Percentiles rank a stretch among this genome's conserved stretches.
These are phyloP conservation scores for Calycina herbarum DNA, from an alignment of 2,329 filamentous ascomycete species.

Conservation along the genomic window DNA sequence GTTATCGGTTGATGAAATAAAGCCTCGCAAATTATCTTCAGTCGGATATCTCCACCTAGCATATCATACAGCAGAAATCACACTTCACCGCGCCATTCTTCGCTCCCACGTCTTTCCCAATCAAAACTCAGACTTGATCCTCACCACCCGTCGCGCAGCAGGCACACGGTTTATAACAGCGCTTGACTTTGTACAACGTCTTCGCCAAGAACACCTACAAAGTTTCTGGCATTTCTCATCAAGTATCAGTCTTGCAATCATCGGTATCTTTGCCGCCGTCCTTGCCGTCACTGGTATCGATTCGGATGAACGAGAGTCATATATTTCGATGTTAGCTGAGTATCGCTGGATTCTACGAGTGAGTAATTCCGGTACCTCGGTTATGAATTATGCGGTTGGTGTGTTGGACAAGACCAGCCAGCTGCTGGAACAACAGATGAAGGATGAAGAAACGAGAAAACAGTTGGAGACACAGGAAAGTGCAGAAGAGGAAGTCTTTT, in stretches of 20 bases:
- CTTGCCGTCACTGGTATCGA: neutral
- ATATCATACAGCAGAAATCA: constrained; percentile 1
- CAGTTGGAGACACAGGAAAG: neutral
- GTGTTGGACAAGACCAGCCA: neutral
- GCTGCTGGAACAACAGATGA: neutral
- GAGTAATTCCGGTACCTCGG: neutral
- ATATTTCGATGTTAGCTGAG: neutral
- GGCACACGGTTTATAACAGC: neutral
- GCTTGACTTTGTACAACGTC: neutral
- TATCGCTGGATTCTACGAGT: constrained; percentile 1
- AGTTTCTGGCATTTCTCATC: constrained; percentile 1
- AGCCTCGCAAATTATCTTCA: neutral
- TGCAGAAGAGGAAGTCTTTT: neutral
- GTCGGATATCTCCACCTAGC: neutral
- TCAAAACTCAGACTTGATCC: neutral
- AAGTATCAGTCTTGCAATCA: neutral
- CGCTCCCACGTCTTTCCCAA: neutral
- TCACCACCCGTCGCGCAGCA: neutral
- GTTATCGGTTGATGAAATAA: neutral
- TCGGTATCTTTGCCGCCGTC: neutral
- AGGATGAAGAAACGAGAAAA: neutral
- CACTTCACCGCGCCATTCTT: neutral
- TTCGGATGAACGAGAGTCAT: neutral
- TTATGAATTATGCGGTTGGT: neutral
- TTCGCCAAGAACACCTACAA: neutral